phyloP scores from a whole-genome alignment of 2,329 filamentous ascomycete species.

The Arachnomyces sp. region DNA sequence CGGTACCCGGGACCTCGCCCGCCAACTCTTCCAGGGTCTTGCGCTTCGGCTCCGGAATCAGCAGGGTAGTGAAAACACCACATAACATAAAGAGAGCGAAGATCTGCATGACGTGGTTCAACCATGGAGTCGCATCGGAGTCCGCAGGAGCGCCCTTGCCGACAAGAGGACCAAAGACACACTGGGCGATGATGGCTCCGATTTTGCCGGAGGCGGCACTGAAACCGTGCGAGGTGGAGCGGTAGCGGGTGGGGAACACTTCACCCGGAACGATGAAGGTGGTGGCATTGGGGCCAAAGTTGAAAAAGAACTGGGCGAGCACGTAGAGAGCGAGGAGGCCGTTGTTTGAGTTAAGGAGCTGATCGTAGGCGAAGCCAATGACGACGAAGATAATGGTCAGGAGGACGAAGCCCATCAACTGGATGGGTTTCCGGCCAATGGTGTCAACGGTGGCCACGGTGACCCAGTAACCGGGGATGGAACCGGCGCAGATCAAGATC shows the following conservation, averaged over 20 bases:
- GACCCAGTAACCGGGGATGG: constrained; percentile 76
- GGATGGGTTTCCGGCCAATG: constrained; percentile 70
- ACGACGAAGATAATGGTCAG: constrained; percentile 56
- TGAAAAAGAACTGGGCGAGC: constrained; percentile 54
- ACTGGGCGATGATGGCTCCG: constrained; percentile 60
- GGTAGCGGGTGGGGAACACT: constrained; percentile 57
- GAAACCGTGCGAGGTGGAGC: constrained; percentile 58
- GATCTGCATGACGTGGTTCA: constrained; percentile 68
- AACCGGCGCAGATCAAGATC: constrained; percentile 69
- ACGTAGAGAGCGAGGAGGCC: constrained; percentile 56
- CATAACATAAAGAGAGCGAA: constrained; percentile 75
- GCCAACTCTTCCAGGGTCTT: constrained; percentile 65
- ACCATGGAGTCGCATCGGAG: constrained; percentile 54
- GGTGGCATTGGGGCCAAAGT: constrained; percentile 50
- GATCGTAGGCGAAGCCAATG: constrained; percentile 52
- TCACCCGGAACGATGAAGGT: constrained; percentile 60
- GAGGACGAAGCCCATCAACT: constrained; percentile 54
- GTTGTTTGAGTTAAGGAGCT: constrained; percentile 26
- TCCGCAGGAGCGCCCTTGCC: constrained; percentile 47
- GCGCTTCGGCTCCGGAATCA: constrained; percentile 73
- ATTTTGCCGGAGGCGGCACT: constrained; percentile 61
- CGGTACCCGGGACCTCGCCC: constrained; percentile 56
- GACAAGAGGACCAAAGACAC: constrained; percentile 56
- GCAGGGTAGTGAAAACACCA: constrained; percentile 59
- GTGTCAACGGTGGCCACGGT: constrained; percentile 68